These are phyloP conservation scores for Euphorbia corollata DNA, from an alignment of 441 rosid genomes.

Conservation along the genomic window DNA sequence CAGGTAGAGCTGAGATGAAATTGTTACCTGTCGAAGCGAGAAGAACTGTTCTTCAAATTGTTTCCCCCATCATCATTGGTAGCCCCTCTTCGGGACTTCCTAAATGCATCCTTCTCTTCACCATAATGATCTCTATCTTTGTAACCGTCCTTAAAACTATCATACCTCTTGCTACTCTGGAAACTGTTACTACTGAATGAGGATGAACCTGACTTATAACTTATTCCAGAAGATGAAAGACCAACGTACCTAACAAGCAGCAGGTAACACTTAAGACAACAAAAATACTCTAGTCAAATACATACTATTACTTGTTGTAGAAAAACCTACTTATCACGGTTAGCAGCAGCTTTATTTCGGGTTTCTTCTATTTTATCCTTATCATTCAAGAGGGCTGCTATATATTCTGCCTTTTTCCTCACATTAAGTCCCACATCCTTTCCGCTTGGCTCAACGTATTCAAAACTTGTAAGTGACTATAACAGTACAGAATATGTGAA, in stretches of 20 bases:
- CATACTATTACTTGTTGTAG: slow-evolving; percentile 9
- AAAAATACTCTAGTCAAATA: slow-evolving; percentile 15
- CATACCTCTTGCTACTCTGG: slow-evolving; percentile 48
- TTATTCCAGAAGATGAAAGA: slow-evolving; percentile 75
- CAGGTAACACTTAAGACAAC: slow-evolving; percentile 16
- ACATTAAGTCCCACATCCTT: slow-evolving; percentile 90
- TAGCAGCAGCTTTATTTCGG: slow-evolving; percentile 78
- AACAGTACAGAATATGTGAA: slow-evolving; percentile 20
- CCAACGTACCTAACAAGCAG: slow-evolving; percentile 63
- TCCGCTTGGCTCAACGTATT: slow-evolving; percentile 85
- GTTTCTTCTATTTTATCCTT: slow-evolving; percentile 84
- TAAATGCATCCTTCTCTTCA: slow-evolving; percentile 44
- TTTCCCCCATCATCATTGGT: slow-evolving; percentile 35
- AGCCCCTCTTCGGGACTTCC: slow-evolving; percentile 41
- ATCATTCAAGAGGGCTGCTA: slow-evolving; percentile 61
- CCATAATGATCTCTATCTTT: slow-evolving; percentile 38
- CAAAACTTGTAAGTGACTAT: slow-evolving; percentile 86
- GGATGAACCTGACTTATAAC: slow-evolving; percentile 60
- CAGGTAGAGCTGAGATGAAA: slow-evolving; percentile 17
- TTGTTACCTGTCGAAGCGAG: slow-evolving; percentile 47
- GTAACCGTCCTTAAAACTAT: slow-evolving; percentile 43
- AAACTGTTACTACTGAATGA: slow-evolving; percentile 47
- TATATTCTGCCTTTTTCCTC: slow-evolving; percentile 89
- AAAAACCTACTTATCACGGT: slow-evolving; percentile 79
- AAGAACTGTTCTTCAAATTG: slow-evolving; percentile 36